Evolutionary conservation across 352 stramenopile genomes (phyloP), one percentile per base, ranked within the genome.

Genomic region (Globisporangium apiculatum): DNA sequence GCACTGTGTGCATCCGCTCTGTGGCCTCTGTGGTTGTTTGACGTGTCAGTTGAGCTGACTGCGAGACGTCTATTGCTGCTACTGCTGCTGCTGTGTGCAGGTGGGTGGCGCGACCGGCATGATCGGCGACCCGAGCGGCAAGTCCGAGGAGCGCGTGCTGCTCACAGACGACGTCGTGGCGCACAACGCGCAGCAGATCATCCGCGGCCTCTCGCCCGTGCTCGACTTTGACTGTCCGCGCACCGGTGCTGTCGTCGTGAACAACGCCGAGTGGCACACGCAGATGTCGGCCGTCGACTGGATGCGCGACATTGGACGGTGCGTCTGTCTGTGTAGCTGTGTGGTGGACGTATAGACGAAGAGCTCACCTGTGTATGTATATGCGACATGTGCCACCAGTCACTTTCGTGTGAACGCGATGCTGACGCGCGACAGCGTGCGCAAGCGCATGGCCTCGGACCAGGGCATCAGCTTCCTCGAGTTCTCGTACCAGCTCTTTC

Each of bases 401-500:
- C 82, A 93, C 64, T 99, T 99, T 68, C 97, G 96, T 43, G 96
- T 99, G 48, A 99, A 98, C 70, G 82, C 93, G n/a, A 99, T 99
- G 97, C 72, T 99, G 50, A 82, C 82, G 47, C 97, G 97, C 60
- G 97, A 99, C 61, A 99, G 92, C 55, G 97, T 99, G 10, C 98
- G 98, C 69, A 91, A 98, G 72, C 86, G 97, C 14, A 77, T 99
- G 36, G 75, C 90, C 48, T 87, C 89, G 42, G 96, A 98, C 64
- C 88, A 97, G 35, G 91, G 91, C 49, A 94, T 99, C 71, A 98
- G 86, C 60, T 99, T 99, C 76, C 88, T 99, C 57, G 97, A 99
- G 83, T 99, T 99, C 66, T 98, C 98, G 64, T 99, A 99, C 79
- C 98, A 99, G 83, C 91, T 99, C 62, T 93, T 99, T 60, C 97